Conservation (phyloP, 352 stramenopile genomes). For the Pythium graminicola region DNA sequence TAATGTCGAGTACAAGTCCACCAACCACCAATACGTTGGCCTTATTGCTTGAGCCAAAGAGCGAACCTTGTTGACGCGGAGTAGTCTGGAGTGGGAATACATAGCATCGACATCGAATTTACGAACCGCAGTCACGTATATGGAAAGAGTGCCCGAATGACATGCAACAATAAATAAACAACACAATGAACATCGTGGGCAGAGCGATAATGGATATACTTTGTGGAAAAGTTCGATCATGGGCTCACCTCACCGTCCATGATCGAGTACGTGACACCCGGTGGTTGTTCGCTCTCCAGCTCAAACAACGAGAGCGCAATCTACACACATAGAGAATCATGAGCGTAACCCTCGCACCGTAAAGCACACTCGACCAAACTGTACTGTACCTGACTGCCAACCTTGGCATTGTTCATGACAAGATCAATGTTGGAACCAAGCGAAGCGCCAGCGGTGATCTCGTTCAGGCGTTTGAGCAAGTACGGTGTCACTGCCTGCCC, state of each 20-base stretch:
- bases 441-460: conserved; percentile 90
- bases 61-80: not conserved
- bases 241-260: conserved; percentile 41
- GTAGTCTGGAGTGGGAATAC: not conserved
- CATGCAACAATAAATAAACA: conserved; percentile 15
- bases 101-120: not conserved
- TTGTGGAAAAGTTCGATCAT: conserved; percentile 16
- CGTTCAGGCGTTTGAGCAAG: conserved; percentile 83
- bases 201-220: conserved; percentile 2
- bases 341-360: too few relatives aligned
- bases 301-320: conserved; percentile 63
- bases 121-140: not conserved
- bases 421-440: conserved; percentile 96
- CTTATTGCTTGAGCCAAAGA: not conserved
- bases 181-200: conserved; percentile 7
- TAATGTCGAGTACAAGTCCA: conserved; percentile 83
- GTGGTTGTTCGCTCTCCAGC: conserved; percentile 34
- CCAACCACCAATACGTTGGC: conserved; percentile 75
- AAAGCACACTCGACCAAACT: not conserved
- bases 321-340: conserved; percentile 25
- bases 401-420: conserved; percentile 94
- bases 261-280: conserved; percentile 34
- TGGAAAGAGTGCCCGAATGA: not conserved
- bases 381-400: conserved; percentile 87
- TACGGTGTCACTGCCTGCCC: conserved; percentile 95